Percentiles rank a stretch among this genome's conserved stretches.
Evolutionary conservation across 805 yeast species (phyloP).

Genomic region (Starmerella stigmatis): DNA sequence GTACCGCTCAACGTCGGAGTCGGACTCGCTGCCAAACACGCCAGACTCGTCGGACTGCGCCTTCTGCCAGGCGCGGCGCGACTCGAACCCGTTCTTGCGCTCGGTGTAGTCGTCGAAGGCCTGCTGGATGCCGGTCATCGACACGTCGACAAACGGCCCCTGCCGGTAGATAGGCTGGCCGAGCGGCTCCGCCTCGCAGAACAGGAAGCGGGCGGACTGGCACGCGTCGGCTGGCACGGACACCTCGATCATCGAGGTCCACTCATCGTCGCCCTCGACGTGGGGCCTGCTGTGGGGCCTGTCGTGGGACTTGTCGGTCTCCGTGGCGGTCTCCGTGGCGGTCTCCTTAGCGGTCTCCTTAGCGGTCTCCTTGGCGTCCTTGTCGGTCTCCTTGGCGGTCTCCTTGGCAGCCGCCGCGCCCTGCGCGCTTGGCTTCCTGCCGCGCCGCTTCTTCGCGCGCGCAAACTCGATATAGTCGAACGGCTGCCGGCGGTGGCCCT

Average conservation of each 20-base stretch:
- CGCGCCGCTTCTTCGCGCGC: slow-evolving; percentile 3
- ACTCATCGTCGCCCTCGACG: background rate
- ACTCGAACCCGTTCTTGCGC: slow-evolving; percentile 24
- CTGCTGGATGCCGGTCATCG: slow-evolving; percentile 23
- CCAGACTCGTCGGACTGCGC: slow-evolving; percentile 1
- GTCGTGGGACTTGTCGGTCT: background rate
- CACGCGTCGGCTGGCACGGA: slow-evolving; percentile 5
- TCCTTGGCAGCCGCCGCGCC: too few relatives aligned
- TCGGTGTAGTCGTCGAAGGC: slow-evolving; percentile 23
- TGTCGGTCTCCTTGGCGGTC: background rate
- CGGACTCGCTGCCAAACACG: background rate
- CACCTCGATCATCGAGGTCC: slow-evolving; percentile 2
- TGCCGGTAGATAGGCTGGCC: slow-evolving; percentile 25
- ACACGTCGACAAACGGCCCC: slow-evolving; percentile 26
- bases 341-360: background rate
- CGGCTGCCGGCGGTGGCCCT: slow-evolving; percentile 8
- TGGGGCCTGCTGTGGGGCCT: too few relatives aligned
- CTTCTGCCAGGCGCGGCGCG: slow-evolving; percentile 13
- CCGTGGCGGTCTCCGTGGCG: background rate
- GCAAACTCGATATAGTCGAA: slow-evolving; percentile 22
- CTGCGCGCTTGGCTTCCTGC: too few relatives aligned
- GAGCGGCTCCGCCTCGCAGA: slow-evolving; percentile 23
- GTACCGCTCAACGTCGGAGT: slow-evolving; percentile 2
- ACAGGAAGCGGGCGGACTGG: slow-evolving; percentile 9
- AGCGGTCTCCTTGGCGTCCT: background rate